Conservation (phyloP, 1,284 basidiomycete species). For the Somion occarium region DNA sequence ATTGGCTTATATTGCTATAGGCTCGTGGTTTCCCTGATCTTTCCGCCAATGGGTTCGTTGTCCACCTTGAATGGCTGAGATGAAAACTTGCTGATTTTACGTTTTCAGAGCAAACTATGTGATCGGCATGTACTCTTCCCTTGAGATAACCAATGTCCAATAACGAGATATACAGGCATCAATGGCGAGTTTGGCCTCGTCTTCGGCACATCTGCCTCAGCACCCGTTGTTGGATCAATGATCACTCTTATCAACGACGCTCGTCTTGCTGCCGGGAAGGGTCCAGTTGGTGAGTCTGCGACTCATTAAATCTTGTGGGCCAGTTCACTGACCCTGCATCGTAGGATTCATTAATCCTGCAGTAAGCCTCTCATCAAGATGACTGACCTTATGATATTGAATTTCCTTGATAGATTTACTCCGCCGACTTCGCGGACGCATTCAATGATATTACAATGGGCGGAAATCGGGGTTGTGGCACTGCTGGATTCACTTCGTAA, state of each 20-base stretch:
- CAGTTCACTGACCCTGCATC: not conserved
- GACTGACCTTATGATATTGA: not conserved
- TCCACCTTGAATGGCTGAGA: conserved; percentile 1
- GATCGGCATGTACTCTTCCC: conserved; percentile 19
- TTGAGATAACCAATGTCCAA: not conserved
- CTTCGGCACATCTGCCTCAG: conserved; percentile 27
- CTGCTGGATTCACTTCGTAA: conserved; percentile 7
- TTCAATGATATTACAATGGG: conserved; percentile 17
- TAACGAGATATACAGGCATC: conserved; percentile 7
- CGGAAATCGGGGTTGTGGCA: conserved; percentile 15
- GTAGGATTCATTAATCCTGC: conserved; percentile 24
- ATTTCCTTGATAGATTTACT: conserved; percentile 12
- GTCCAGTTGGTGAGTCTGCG: conserved; percentile 22
- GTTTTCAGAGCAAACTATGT: conserved; percentile 38
- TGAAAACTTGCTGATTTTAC: not conserved
- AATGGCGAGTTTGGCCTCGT: conserved; percentile 22
- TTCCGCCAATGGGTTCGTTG: conserved; percentile 36
- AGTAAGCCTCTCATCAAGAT: conserved; percentile 3
- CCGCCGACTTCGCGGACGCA: conserved; percentile 7
- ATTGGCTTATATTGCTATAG: not conserved
- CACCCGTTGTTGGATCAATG: conserved; percentile 33
- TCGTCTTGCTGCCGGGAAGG: conserved; percentile 28
- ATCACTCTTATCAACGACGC: conserved; percentile 39
- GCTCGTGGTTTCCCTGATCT: conserved; percentile 45
- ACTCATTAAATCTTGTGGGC: too few species aligned